Percentiles rank a stretch among this genome's conserved stretches.
Evolutionary conservation across 306 rosid species (phyloP).

Genomic region (Rubus idaeus): DNA sequence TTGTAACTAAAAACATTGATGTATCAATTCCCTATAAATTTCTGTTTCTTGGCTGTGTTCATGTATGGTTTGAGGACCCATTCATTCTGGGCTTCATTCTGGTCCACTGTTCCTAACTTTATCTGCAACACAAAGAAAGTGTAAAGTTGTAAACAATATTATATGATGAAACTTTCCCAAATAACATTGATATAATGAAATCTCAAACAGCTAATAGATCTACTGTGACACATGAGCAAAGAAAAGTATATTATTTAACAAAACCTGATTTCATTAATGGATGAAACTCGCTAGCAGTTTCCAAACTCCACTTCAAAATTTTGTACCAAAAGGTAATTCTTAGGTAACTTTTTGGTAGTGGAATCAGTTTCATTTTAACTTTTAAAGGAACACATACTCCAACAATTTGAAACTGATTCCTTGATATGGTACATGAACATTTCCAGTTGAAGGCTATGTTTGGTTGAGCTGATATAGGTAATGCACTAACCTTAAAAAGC

Average conservation of each 20-base stretch:
- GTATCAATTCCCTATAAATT: slow-evolving; percentile 56
- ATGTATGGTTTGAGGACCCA: slow-evolving; percentile 82
- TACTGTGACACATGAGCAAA: not conserved
- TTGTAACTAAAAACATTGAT: not conserved
- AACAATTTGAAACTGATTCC: not conserved
- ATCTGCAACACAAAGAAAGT: slow-evolving; percentile 42
- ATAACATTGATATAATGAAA: not conserved
- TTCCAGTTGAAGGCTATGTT: not conserved
- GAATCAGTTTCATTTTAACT: not conserved
- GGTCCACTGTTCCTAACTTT: slow-evolving; percentile 84
- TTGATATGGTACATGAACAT: not conserved
- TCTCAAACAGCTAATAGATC: not conserved
- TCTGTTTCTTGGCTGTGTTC: slow-evolving; percentile 68
- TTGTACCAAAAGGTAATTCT: not conserved
- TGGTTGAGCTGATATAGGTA: not conserved
- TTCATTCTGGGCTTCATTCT: slow-evolving; percentile 72
- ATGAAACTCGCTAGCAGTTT: not conserved
- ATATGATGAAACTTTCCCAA: not conserved
- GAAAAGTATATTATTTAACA: not conserved
- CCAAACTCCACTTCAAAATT: not conserved
- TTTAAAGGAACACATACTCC: not conserved
- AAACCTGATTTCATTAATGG: not conserved
- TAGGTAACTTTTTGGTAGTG: not conserved
- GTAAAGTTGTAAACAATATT: not conserved
- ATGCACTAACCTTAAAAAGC: slow-evolving; percentile 57